Base-by-base conservation (phyloP, 768 basidiomycete genomes). In the Peribolospora kevripleyi region DNA sequence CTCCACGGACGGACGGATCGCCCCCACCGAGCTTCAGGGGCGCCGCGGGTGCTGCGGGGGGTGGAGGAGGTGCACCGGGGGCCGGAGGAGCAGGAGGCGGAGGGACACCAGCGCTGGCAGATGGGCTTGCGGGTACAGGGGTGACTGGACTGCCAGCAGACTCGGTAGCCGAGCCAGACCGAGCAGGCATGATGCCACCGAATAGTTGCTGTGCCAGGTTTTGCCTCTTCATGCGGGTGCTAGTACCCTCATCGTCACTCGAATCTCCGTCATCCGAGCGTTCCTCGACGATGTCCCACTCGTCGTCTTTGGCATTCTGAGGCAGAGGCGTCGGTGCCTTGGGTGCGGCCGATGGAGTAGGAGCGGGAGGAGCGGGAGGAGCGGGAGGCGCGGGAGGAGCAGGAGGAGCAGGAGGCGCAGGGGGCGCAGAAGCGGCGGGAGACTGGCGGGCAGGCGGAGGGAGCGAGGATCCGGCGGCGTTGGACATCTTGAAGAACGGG, bases 221-320 rank as follows among this genome's bases (percentile, higher is more conserved):
- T 56, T 74, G 74, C 11, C 83, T 73, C 13, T 72, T 75, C 52
- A 70, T 72, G 48, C 88, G 72, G 3, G 75, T 77, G 36, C 56
- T 51, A n/a, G 73, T 71, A 50, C 81, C 69, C 57, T 87, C 86
- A 65, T 87, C 86, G 54, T 86, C 84, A 53, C 77, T 80, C 58
- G 76, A 80, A 61, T 81, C 79, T 5, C 76, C 74, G 4, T 75
- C 74, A 6, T 74, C 65, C 42, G 65, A 75, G 47, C 76, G 78
- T 66, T 88, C 85, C 62, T 76, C 70, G 51, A 84, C 71, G n/a
- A 79, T 77, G 54, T 81, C 85, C 85, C 86, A 90, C 51, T 86
- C 84, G 13, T 83, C 82, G 2, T 82, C 80, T 41, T 71, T 70
- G 42, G 70, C 72, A 3, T 68, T 66, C 1, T 80, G 73, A 0